These are phyloP conservation scores for Xylariaceae sp. DNA, from an alignment of 2,329 filamentous ascomycete species.

Conservation along the genomic window DNA sequence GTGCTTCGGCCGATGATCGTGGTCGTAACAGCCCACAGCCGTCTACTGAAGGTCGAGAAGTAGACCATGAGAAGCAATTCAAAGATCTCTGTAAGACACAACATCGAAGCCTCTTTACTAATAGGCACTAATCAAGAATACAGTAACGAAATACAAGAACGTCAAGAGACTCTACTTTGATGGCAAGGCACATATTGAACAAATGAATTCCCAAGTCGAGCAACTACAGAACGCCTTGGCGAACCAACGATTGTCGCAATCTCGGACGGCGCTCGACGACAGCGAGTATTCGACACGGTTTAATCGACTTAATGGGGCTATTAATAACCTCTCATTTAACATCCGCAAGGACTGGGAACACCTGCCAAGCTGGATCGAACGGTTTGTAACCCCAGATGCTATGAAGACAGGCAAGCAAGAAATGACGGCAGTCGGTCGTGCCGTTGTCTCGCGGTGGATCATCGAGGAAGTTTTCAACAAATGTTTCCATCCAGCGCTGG, in stretches of 20 bases:
- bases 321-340: slow-evolving; percentile 92
- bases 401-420: slow-evolving; percentile 87
- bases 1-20: slow-evolving; percentile 38
- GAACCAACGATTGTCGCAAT: slow-evolving; percentile 91
- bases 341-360: slow-evolving; percentile 91
- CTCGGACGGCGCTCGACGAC: slow-evolving; percentile 89
- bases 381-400: slow-evolving; percentile 79
- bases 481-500: slow-evolving; percentile 87
- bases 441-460: slow-evolving; percentile 84
- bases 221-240: slow-evolving; percentile 96
- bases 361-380: slow-evolving; percentile 75
- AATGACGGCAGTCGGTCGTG: slow-evolving; percentile 92
- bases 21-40: slow-evolving; percentile 57
- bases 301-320: slow-evolving; percentile 84
- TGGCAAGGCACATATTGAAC: slow-evolving; percentile 86
- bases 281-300: slow-evolving; percentile 90
- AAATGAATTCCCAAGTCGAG: slow-evolving; percentile 82
- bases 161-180: slow-evolving; percentile 98
- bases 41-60: slow-evolving; percentile 39
- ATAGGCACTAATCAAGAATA: slow-evolving; percentile 30
- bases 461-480: slow-evolving; percentile 87
- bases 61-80: slow-evolving; percentile 51
- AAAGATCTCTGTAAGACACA: slow-evolving; percentile 52
- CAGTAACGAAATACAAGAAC: slow-evolving; percentile 94
- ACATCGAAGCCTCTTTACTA: slow-evolving; percentile 2